These are phyloP conservation scores for Toxoplasma gondii DNA, from an alignment of 169 alveolate genomes.

Conservation along the genomic window DNA sequence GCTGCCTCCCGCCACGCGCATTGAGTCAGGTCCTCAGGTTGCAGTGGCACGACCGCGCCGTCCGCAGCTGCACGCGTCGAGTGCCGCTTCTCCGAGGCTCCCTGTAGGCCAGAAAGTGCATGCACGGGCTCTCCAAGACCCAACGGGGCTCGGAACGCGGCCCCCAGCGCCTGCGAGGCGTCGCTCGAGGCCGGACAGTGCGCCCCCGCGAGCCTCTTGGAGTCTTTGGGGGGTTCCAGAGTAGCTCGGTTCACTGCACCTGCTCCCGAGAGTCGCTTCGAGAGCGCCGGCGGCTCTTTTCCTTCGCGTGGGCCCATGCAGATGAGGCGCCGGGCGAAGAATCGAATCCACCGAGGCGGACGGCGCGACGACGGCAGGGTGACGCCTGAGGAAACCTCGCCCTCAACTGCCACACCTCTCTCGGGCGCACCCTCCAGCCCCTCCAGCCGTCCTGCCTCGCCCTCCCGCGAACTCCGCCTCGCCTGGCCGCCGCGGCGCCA, in stretches of 20 bases:
- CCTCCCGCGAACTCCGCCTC: neutral
- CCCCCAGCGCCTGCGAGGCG: too few relatives aligned
- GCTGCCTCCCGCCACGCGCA: too few relatives aligned
- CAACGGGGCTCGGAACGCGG: too few relatives aligned
- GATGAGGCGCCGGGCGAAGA: slow-evolving; percentile 10
- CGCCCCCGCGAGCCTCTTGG: too few relatives aligned
- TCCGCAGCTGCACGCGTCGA: too few relatives aligned
- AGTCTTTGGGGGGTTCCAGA: too few relatives aligned
- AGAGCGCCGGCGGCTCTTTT: neutral
- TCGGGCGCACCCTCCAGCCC: neutral
- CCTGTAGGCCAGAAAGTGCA: too few relatives aligned
- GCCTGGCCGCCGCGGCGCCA: neutral
- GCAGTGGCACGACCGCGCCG: too few relatives aligned
- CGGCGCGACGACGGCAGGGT: neutral
- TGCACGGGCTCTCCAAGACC: too few relatives aligned
- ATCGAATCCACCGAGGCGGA: slow-evolving; percentile 2
- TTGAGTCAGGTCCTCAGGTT: too few relatives aligned
- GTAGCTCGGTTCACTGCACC: neutral
- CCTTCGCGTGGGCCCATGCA: slow-evolving; percentile 19
- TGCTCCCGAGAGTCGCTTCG: neutral
- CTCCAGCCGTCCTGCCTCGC: neutral
- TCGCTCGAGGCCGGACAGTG: too few relatives aligned
- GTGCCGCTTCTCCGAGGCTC: too few relatives aligned
- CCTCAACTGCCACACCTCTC: neutral
- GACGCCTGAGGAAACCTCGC: neutral